Base-by-base conservation (phyloP, 306 rosid genomes). In the Cucumis sativus region DNA sequence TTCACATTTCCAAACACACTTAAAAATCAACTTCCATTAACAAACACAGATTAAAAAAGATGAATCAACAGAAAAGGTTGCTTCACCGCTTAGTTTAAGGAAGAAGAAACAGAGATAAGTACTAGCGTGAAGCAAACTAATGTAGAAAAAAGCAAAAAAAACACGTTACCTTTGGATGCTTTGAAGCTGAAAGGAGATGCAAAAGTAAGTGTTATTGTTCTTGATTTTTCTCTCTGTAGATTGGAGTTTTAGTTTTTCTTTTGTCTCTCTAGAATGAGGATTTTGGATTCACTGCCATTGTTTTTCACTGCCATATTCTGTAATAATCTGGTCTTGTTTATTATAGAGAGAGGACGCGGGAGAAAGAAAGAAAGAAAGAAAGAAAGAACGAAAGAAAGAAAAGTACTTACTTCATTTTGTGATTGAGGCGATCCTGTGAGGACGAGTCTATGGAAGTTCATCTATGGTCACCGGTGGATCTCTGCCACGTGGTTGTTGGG, bases 31-130 rank as follows among this genome's bases (percentile, higher is more conserved):
- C 14, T 23, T 70, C 14, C 39, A 15, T 14, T 15, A 23, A 65
- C 23, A 52, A 52, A 65, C 72, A 39, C 40, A 28, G 47, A 63
- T 20, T 20, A 47, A 47, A 17, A 39, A 39, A 65, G 43, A 0
- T 5, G 0, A 3, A 33, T 45, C 11, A 10, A 21, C 11, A 28
- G 25, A 16, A 25, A 72, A 13, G 59, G 79, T 87, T 85, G 87
- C 91, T 84, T 88, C 70, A 76, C 75, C 77, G 85, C 35, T 80
- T 80, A 77, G 72, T 54, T n/a, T 14, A 66, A 28, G 17, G 54
- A 52, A 59, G 47, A 78, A 79, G 81, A 84, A 63, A 63, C 18
- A 63, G 23, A 5, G 74, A 49, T n/a, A 0, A 52, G 40, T 25
- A 79, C 39, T 51, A 74, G 51, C 56, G 74, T 55, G 41, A 39